Percentiles rank a stretch among this genome's conserved stretches.
Evolutionary conservation across 148 eudicot species (phyloP).

Genomic region (Fagopyrum homotropicum): DNA sequence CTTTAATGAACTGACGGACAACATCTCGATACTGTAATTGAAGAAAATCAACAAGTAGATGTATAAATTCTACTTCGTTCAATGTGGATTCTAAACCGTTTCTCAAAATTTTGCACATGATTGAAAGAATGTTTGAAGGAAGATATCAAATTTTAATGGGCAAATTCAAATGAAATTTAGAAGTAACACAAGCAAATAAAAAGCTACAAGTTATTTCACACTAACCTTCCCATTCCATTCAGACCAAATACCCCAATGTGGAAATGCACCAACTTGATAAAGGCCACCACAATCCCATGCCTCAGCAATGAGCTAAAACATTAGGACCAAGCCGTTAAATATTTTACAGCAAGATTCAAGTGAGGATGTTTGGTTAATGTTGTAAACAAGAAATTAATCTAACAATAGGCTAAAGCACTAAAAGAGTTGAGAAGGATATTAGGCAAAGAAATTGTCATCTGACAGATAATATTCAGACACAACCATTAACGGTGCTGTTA

Average conservation of each 20-base stretch:
- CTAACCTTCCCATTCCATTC: conserved; percentile 99
- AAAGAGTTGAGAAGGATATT: background rate
- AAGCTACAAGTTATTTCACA: background rate
- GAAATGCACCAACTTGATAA: conserved; percentile 96
- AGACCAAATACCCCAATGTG: conserved; percentile 98
- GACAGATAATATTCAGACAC: background rate
- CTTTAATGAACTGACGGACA: conserved; percentile 88
- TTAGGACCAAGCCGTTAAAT: conserved; percentile 5
- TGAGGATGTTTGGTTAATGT: background rate
- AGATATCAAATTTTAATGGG: background rate
- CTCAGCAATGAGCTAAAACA: conserved; percentile 80
- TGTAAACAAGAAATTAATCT: background rate
- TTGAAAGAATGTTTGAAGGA: background rate
- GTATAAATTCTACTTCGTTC: background rate
- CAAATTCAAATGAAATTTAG: background rate
- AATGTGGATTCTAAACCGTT: background rate
- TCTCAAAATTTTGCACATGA: background rate
- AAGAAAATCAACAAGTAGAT: background rate
- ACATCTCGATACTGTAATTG: conserved; percentile 80
- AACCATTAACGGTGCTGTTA: background rate
- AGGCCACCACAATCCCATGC: conserved; percentile 99
- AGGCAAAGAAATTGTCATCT: background rate
- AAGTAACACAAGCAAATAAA: background rate
- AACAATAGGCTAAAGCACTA: background rate
- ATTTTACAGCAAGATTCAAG: background rate